Evolutionary conservation across 106 monocot species (phyloP), one percentile per base, ranked within the genome.

Genomic region (Xerophyta viscosa): DNA sequence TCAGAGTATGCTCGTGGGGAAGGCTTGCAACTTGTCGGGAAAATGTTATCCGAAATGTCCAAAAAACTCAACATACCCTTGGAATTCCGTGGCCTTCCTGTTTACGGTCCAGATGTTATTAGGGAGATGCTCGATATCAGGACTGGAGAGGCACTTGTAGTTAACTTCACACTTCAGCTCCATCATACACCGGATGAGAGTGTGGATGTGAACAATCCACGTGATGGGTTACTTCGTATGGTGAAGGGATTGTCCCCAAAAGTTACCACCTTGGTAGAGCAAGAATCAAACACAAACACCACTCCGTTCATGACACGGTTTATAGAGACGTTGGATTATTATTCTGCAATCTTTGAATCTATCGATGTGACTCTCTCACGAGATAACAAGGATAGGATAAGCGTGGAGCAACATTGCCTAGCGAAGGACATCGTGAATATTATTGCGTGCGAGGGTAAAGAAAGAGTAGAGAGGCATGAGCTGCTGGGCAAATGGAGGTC

Each of bases 111-210:
- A 0, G 59, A 81, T 3, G 80, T 94, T 3, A 88, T 60, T 1
- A 56, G 70, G 28, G 84, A 84, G 21, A 94, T 88, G 93, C 71
- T 94, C 0, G 77, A 81, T 20, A 65, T 94, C 20, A 67, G 75
- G 23, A 62, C 73, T 0, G 87, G 80, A 0, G 93, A 94, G 45
- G 93, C 88, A 27, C 55, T 94, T 4, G 88, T 74, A 0, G 93
- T 88, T 22, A 94, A 81, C 48, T 84, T 94, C 77, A 83, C 77
- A 0, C 77, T 88, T 6, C 80, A 72, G 64, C 84, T 94, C 17
- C 84, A 94, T 63, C 93, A 81, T 61, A 88, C 84, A 0, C 88
- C 93, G 12, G 93, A 94, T 55, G 93, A 94, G 65, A 88, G 88
- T 10, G 93, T 94, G 0, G 88, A 94, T 17, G 79, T 88, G 39